These are phyloP conservation scores for Hydrangea macrophylla DNA, from an alignment of 148 eudicot species.

Conservation along the genomic window DNA sequence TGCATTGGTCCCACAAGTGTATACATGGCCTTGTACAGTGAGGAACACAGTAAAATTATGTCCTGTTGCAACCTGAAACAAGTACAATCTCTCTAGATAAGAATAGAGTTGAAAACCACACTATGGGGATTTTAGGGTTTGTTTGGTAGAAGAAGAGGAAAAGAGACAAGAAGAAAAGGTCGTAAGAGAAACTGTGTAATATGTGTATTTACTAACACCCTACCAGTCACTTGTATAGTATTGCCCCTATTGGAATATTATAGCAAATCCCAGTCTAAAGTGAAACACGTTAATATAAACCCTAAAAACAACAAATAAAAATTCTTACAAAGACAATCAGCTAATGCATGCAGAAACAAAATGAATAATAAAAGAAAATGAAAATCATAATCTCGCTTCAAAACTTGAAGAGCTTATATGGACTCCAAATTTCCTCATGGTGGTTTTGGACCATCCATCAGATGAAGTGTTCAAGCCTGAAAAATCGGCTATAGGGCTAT, in stretches of 20 bases:
- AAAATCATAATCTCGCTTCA: neutral
- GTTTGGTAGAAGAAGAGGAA: too few species aligned
- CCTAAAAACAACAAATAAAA: too few species aligned
- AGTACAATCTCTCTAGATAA: neutral
- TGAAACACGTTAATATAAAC: too few species aligned
- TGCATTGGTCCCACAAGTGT: conserved; percentile 76
- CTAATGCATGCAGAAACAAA: neutral
- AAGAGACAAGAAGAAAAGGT: too few species aligned
- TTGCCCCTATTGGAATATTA: too few species aligned
- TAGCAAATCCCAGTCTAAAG: too few species aligned
- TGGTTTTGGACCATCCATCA: neutral
- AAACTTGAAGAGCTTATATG: neutral
- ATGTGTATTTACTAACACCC: too few species aligned
- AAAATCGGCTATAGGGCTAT: too few species aligned
- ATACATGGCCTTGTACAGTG: conserved; percentile 66
- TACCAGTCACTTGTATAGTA: too few species aligned
- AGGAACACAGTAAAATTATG: conserved; percentile 86
- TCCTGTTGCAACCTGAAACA: conserved; percentile 82
- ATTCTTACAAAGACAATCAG: neutral
- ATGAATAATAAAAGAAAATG: neutral
- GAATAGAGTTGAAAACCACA: too few species aligned
- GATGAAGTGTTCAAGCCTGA: neutral
- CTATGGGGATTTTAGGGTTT: too few species aligned
- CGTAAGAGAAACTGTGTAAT: neutral
- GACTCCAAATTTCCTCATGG: neutral